Percentiles rank a stretch among this genome's conserved stretches.
These are phyloP conservation scores for Kluyveromyces starmeri DNA, from an alignment of 805 yeast species.

Conservation along the genomic window DNA sequence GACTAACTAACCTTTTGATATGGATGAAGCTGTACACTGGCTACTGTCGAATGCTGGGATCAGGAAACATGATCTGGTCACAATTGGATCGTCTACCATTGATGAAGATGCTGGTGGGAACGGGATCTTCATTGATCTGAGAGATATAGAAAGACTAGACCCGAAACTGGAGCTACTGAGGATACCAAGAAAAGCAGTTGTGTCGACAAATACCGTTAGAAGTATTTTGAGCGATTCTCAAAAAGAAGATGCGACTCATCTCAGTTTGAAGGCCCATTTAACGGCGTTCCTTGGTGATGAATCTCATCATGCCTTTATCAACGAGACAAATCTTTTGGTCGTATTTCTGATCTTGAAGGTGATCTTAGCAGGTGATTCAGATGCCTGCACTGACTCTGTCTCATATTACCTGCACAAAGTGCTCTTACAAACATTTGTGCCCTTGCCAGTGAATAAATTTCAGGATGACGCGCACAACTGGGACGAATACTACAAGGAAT, in stretches of 20 bases:
- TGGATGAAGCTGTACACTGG: background rate
- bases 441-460: background rate
- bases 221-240: constrained; percentile 8
- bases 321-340: constrained; percentile 17
- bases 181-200: constrained; percentile 28
- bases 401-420: constrained; percentile 16
- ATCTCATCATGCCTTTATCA: constrained; percentile 1
- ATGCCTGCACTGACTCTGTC: constrained; percentile 14
- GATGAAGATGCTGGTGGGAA: constrained; percentile 29
- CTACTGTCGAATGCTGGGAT: background rate
- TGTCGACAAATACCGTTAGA: constrained; percentile 26
- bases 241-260: background rate
- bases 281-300: constrained; percentile 1
- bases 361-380: constrained; percentile 8
- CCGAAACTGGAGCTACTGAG: constrained; percentile 30
- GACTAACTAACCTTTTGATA: background rate
- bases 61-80: background rate
- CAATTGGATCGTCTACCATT: constrained; percentile 17
- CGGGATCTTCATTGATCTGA: constrained; percentile 15
- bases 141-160: constrained; percentile 1
- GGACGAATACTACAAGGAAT: constrained; percentile 1
- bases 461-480: constrained; percentile 1
- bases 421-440: constrained; percentile 12
- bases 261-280: constrained; percentile 4
- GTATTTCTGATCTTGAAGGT: constrained; percentile 15